Evolutionary conservation across 305 asterid genomes (phyloP), one percentile per base, ranked within the genome.

Genomic region (Coffea humblotiana): DNA sequence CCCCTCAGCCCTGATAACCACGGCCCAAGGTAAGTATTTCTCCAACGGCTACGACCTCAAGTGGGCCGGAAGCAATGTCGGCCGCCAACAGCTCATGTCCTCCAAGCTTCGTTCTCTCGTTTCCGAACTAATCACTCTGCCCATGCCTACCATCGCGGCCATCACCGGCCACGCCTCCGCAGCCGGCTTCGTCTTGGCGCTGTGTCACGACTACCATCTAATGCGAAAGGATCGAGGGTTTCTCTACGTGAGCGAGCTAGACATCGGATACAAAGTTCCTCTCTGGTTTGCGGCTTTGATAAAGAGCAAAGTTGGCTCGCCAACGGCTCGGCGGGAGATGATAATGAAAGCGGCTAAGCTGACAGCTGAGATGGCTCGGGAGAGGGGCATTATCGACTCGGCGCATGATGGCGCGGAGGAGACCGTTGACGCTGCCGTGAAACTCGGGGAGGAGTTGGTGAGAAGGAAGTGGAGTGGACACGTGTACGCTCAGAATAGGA

Each of bases 121-220:
- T 67, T 83, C 79, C 69, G 93, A 91, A 51, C 87, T 92, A n/a
- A 82, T 89, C 75, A 82, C 83, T 52, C 85, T 90, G 71, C 96
- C 94, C 4, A 90, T 90, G 91, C 93, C 94, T 8, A 89, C 94
- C 5, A 90, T 92, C 76, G 95, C 94, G 25, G 95, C 95, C n/a
- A 87, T 91, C 77, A 85, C 88, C 11, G 92, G 93, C 47, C 92
- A 88, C 88, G 91, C 93, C 54, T 78, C 90, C 27, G 93, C 93
- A 27, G 87, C 79, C 32, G 93, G 94, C 15, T 83, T 89, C 72
- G 47, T 80, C 13, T 69, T 91, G n/a, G 95, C 91, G 23, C 82
- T 91, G 8, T 67, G 84, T 78, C 95, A 92, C 73, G 95, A 92
- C 76, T 91, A 89, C 72, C 23, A 88, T 51, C 71, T 92, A 25